These are phyloP conservation scores for Parsonsia alboflavescens DNA, from an alignment of 257 asterid genomes.

Conservation along the genomic window DNA sequence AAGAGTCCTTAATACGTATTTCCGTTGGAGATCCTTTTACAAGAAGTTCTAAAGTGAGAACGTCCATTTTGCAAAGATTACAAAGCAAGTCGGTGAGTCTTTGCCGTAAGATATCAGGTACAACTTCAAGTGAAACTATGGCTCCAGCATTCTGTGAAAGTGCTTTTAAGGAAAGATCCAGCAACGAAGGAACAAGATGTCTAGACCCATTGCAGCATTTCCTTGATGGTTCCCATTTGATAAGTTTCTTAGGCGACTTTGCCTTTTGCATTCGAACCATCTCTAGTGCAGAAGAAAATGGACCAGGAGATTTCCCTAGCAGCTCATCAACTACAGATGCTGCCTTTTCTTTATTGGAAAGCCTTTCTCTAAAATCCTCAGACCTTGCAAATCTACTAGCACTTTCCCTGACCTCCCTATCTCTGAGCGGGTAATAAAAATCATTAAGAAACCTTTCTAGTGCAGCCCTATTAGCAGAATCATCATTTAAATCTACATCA, in stretches of 20 bases:
- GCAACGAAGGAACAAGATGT: conserved; percentile 47
- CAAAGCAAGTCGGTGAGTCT: conserved; percentile 51
- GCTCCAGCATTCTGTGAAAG: conserved; percentile 55
- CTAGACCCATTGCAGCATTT: conserved; percentile 14
- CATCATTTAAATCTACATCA: neutral
- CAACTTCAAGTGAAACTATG: conserved; percentile 50
- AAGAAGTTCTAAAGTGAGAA: conserved; percentile 39
- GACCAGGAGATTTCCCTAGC: conserved; percentile 39
- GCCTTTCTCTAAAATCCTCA: conserved; percentile 23
- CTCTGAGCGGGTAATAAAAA: neutral
- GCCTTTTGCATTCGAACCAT: conserved; percentile 36
- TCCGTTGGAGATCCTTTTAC: conserved; percentile 59
- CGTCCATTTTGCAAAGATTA: conserved; percentile 47
- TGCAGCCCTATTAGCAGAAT: neutral
- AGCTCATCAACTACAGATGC: conserved; percentile 25
- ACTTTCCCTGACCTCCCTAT: conserved; percentile 13
- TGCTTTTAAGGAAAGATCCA: conserved; percentile 53
- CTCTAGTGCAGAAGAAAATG: conserved; percentile 55
- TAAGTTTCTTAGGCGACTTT: conserved; percentile 27
- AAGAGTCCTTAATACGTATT: conserved; percentile 58
- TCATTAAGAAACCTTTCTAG: neutral
- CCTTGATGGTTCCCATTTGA: conserved; percentile 46
- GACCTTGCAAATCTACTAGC: conserved; percentile 53
- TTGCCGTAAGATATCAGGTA: conserved; percentile 54
- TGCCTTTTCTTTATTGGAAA: conserved; percentile 34